Evolutionary conservation across 1,139 yeast species (phyloP).

Genomic region (Insectozyma bohioensis): DNA sequence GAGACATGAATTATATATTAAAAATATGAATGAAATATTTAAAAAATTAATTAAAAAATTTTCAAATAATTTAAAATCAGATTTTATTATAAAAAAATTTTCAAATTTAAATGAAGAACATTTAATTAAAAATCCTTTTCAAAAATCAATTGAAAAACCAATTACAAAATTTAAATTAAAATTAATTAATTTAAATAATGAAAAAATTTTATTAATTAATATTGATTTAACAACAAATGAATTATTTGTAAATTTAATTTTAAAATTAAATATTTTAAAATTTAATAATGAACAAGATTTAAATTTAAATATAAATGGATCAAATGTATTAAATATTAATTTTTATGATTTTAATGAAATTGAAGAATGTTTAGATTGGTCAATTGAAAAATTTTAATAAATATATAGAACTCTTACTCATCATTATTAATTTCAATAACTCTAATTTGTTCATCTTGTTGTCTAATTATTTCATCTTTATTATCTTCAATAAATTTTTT

Average conservation of each 20-base stretch:
- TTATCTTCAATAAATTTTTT: conserved; percentile 39
- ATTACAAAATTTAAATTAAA: conserved; percentile 24
- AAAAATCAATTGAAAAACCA: conserved; percentile 41
- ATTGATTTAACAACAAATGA: conserved; percentile 41
- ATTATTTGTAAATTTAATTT: conserved; percentile 39
- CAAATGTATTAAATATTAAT: conserved; percentile 41
- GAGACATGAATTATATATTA: conserved; percentile 56
- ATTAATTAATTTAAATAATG: conserved; percentile 15
- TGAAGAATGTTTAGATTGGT: conserved; percentile 69
- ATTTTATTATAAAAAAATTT: conserved; percentile 26
- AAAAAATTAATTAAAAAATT: conserved; percentile 25
- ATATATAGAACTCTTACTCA: conserved; percentile 3
- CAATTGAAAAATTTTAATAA: conserved; percentile 36
- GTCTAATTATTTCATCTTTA: conserved; percentile 30
- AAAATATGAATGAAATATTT: conserved; percentile 42
- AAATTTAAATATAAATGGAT: conserved; percentile 32
- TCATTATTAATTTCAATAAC: conserved; percentile 19
- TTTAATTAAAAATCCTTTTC: conserved; percentile 32
- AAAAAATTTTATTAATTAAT: conserved; percentile 26
- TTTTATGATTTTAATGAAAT: conserved; percentile 63
- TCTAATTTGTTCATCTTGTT: conserved; percentile 29
- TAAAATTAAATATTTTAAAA: conserved; percentile 31
- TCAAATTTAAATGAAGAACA: conserved; percentile 15
- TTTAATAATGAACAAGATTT: conserved; percentile 31
- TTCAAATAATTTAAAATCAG: conserved; percentile 20